Evolutionary conservation across 2,329 filamentous ascomycete genomes (phyloP).

Genomic region (Botrytis tulipae): DNA sequence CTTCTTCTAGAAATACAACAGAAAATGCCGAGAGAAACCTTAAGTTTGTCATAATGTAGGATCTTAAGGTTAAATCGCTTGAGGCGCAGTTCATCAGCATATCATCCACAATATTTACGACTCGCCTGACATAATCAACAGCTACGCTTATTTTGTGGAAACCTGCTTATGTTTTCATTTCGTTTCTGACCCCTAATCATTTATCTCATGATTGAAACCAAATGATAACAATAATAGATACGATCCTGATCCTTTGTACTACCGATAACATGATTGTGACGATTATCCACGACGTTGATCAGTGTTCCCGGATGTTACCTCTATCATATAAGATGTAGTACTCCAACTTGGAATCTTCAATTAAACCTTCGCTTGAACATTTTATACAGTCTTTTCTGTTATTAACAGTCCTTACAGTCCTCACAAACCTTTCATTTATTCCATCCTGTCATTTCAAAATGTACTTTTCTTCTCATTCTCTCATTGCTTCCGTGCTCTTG

Average conservation of each 20-base stretch:
- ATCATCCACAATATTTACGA: not conserved
- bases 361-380: not conserved
- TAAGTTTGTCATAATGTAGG: constrained; percentile 5
- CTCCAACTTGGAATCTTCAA: not conserved
- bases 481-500: constrained; percentile 6
- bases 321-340: constrained; percentile 4
- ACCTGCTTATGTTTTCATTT: constrained; percentile 11
- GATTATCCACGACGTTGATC: not conserved
- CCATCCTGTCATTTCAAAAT: constrained; percentile 3
- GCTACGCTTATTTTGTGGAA: not conserved
- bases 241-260: constrained; percentile 10
- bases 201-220: not conserved
- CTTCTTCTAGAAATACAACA: not conserved
- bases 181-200: not conserved
- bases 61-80: constrained; percentile 11
- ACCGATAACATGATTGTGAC: not conserved
- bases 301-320: not conserved
- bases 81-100: not conserved
- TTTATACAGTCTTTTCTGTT: not conserved
- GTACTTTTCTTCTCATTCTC: constrained; percentile 5
- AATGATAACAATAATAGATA: constrained; percentile 2
- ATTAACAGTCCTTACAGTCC: constrained; percentile 11
- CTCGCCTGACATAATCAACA: constrained; percentile 7
- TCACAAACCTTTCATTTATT: not conserved
- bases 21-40: not conserved